Evolutionary conservation across 352 stramenopile genomes (phyloP).

Genomic region (Globisporangium spiculum): DNA sequence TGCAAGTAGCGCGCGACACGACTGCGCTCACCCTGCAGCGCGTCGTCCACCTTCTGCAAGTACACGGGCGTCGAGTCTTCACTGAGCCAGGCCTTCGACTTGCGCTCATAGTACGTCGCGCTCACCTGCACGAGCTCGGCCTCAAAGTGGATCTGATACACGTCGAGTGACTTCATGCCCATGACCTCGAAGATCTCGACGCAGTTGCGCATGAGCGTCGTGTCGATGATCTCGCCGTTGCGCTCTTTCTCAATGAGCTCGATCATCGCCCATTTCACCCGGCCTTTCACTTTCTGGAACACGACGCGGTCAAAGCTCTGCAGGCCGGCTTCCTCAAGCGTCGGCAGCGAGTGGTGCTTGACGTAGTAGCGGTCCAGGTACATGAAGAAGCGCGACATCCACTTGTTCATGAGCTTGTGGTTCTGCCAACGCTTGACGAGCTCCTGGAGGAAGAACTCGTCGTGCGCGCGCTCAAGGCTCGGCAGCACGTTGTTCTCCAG

Average conservation of each 20-base stretch:
- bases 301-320: constrained; percentile 83
- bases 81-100: constrained; percentile 97
- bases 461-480: constrained; percentile 82
- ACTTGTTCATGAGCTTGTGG: constrained; percentile 99
- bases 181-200: constrained; percentile 98
- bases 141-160: constrained; percentile 97
- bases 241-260: constrained; percentile 97
- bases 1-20: constrained; percentile 97
- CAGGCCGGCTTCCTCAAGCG: constrained; percentile 89
- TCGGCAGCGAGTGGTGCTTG: constrained; percentile 97
- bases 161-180: constrained; percentile 94
- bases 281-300: constrained; percentile 82
- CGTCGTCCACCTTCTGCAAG: constrained; percentile 93
- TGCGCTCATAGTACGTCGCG: constrained; percentile 94
- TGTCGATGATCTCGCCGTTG: constrained; percentile 97
- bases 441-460: constrained; percentile 96
- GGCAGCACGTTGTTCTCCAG: constrained; percentile 90
- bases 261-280: constrained; percentile 90
- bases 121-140: constrained; percentile 91
- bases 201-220: constrained; percentile 94
- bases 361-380: constrained; percentile 99
- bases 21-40: constrained; percentile 71
- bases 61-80: constrained; percentile 98
- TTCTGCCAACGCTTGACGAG: constrained; percentile 97
- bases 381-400: constrained; percentile 99